These are phyloP conservation scores for Phytophthora sansomeana DNA, from an alignment of 352 stramenopile genomes.

Conservation along the genomic window DNA sequence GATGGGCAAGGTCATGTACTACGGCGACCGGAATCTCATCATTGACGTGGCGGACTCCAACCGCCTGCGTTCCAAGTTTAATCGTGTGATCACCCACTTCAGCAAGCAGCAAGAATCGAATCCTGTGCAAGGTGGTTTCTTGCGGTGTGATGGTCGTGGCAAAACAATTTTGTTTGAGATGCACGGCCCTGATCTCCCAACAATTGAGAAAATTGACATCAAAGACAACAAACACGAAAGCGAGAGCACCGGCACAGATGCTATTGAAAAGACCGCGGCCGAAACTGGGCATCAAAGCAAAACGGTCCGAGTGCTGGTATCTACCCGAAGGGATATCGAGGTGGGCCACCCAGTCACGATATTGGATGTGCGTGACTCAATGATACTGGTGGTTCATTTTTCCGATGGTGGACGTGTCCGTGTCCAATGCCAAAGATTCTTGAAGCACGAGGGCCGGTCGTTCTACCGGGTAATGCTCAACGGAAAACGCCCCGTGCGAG, in stretches of 20 bases:
- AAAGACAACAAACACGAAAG: slow-evolving; percentile 26
- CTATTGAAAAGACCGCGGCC: slow-evolving; percentile 18
- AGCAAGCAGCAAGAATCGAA: slow-evolving; percentile 67
- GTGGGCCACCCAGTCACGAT: slow-evolving; percentile 54
- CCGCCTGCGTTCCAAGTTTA: slow-evolving; percentile 83
- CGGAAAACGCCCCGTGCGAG: slow-evolving; percentile 56
- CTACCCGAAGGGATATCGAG: slow-evolving; percentile 35
- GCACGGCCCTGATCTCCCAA: slow-evolving; percentile 62
- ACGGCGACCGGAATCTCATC: slow-evolving; percentile 78
- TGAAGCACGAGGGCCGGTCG: slow-evolving; percentile 46
- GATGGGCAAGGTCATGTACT: slow-evolving; percentile 80
- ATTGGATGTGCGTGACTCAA: slow-evolving; percentile 53
- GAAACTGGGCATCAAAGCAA: slow-evolving; percentile 5
- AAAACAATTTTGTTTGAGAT: slow-evolving; percentile 81
- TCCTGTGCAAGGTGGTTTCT: slow-evolving; percentile 67
- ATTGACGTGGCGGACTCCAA: slow-evolving; percentile 88
- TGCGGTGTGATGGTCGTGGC: slow-evolving; percentile 79
- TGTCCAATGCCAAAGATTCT: slow-evolving; percentile 57
- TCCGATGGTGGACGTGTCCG: slow-evolving; percentile 61
- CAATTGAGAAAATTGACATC: slow-evolving; percentile 63
- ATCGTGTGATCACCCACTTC: slow-evolving; percentile 84
- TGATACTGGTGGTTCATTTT: slow-evolving; percentile 60
- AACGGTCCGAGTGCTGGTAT: slow-evolving; percentile 24
- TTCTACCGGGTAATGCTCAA: slow-evolving; percentile 69
- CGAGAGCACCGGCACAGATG: slow-evolving; percentile 6